phyloP scores from a whole-genome alignment of 768 basidiomycete genomes.

The Lyophyllum semitale region DNA sequence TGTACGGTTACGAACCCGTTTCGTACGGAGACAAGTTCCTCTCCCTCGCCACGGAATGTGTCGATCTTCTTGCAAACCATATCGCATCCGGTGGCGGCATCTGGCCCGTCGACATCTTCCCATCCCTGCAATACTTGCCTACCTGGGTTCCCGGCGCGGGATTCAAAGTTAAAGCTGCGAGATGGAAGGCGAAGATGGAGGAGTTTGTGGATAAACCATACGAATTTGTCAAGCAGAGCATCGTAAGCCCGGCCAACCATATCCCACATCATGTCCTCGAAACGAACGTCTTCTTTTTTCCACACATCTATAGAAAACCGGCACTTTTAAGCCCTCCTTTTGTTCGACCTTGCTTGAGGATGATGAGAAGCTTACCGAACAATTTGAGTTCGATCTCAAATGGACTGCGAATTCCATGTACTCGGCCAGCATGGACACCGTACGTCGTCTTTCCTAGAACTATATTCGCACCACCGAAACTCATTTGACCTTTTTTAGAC shows the following conservation, averaged over 20 bases:
- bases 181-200: slow-evolving; percentile 66
- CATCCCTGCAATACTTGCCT: slow-evolving; percentile 57
- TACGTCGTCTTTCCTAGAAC: slow-evolving; percentile 23
- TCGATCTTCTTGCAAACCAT: slow-evolving; percentile 40
- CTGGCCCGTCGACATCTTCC: slow-evolving; percentile 52
- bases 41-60: slow-evolving; percentile 41
- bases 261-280: no score
- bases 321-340: slow-evolving; percentile 40
- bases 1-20: slow-evolving; percentile 60
- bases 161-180: slow-evolving; percentile 60
- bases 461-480: not conserved
- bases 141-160: slow-evolving; percentile 67
- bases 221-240: slow-evolving; percentile 53
- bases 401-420: slow-evolving; percentile 90
- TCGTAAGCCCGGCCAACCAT: slow-evolving; percentile 41
- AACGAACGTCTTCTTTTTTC: no score
- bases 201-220: slow-evolving; percentile 68
- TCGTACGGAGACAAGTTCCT: slow-evolving; percentile 41
- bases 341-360: slow-evolving; percentile 60
- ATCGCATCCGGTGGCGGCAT: slow-evolving; percentile 46
- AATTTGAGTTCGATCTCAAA: slow-evolving; percentile 69
- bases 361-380: slow-evolving; percentile 33
- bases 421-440: slow-evolving; percentile 65
- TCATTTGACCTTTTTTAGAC: slow-evolving; percentile 37
- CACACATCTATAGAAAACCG: slow-evolving; percentile 37